Conservation (phyloP, 768 basidiomycete genomes). For the Calocybe indica region DNA sequence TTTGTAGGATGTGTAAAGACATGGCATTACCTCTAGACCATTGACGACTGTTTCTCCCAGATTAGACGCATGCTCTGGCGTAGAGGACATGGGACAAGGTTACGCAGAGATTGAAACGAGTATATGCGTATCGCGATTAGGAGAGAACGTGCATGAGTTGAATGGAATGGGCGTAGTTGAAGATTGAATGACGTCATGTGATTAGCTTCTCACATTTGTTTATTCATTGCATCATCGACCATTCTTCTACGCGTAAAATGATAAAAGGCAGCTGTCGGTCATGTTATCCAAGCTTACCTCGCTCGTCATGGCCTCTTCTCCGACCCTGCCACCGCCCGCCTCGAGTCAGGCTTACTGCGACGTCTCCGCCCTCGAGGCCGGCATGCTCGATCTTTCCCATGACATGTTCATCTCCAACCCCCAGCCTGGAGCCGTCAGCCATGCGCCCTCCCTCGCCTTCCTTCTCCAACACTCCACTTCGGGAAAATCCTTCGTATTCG, state of each 20-base stretch:
- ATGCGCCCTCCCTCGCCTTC: conserved; percentile 44
- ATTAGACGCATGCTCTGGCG: too few relatives aligned
- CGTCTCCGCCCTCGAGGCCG: conserved; percentile 51
- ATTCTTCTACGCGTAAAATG: too few relatives aligned
- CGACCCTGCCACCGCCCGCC: conserved; percentile 28
- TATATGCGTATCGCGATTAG: too few relatives aligned
- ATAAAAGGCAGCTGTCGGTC: too few relatives aligned
- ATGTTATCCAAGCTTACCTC: too few relatives aligned
- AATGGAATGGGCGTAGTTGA: too few relatives aligned
- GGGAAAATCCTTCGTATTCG: conserved; percentile 36
- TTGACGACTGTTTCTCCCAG: conserved; percentile 8
- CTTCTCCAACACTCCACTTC: conserved; percentile 38
- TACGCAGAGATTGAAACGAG: too few relatives aligned
- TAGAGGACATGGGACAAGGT: too few relatives aligned
- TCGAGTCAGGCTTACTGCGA: conserved; percentile 38
- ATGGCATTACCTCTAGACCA: conserved; percentile 12
- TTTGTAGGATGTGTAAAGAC: neutral
- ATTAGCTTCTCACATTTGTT: too few relatives aligned
- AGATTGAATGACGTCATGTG: too few relatives aligned
- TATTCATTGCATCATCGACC: too few relatives aligned
- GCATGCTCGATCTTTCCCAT: conserved; percentile 8
- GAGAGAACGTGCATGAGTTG: too few relatives aligned
- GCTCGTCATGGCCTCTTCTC: neutral
- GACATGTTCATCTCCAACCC: conserved; percentile 23
- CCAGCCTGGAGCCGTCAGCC: conserved; percentile 28